Evolutionary conservation across 1,284 basidiomycete genomes (phyloP).

Genomic region (Porogramme epimiltina): DNA sequence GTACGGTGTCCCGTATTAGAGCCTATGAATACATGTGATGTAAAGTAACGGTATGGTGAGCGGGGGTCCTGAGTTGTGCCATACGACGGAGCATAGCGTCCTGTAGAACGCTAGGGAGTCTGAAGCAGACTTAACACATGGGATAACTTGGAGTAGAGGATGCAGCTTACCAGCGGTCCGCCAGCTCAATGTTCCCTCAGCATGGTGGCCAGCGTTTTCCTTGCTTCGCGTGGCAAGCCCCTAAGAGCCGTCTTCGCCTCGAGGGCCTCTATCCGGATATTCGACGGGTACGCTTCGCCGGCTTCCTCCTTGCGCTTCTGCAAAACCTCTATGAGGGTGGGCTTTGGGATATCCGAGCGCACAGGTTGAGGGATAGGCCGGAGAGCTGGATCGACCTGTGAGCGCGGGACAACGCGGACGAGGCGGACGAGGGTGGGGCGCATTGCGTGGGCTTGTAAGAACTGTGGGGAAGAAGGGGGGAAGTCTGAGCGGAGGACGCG

Average conservation of each 20-base stretch:
- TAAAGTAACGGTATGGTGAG: conserved; percentile 6
- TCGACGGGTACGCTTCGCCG: conserved; percentile 41
- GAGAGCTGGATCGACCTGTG: conserved; percentile 29
- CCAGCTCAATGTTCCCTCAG: conserved; percentile 36
- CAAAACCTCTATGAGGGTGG: conserved; percentile 42
- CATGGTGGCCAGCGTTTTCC: conserved; percentile 38
- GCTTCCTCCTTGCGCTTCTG: conserved; percentile 38
- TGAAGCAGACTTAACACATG: too few species aligned
- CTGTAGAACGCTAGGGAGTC: too few species aligned
- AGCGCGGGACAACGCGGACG: conserved; percentile 44
- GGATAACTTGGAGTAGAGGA: too few species aligned
- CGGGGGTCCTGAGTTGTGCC: too few species aligned
- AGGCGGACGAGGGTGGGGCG: conserved; percentile 37
- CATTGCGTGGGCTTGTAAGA: conserved; percentile 25
- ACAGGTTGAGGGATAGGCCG: conserved; percentile 26
- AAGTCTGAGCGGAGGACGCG: neutral
- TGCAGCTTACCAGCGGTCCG: too few species aligned
- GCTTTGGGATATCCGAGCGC: conserved; percentile 30
- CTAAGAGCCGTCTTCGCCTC: conserved; percentile 38
- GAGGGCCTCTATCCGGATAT: conserved; percentile 47
- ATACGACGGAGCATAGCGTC: too few species aligned
- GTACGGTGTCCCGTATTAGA: neutral
- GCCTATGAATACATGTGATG: conserved; percentile 1
- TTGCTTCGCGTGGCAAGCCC: conserved; percentile 36
- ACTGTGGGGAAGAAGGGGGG: neutral